These are phyloP conservation scores for Cetradonia linearis DNA, from an alignment of 495 filamentous ascomycete species.

Conservation along the genomic window DNA sequence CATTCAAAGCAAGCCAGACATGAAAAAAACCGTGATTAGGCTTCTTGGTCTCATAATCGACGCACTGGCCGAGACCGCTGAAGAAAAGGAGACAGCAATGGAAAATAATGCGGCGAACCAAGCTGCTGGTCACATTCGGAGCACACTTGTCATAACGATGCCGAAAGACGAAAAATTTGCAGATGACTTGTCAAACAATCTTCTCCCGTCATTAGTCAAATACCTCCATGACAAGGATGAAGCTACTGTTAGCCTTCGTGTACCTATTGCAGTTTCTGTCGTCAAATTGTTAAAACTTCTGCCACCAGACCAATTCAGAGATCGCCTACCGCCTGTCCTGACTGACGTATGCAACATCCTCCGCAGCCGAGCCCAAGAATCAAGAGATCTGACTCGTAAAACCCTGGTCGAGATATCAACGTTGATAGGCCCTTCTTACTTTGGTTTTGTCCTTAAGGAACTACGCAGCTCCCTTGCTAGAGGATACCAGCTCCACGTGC, in stretches of 20 bases:
- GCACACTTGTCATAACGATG: constrained; percentile 51
- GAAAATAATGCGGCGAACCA: neutral
- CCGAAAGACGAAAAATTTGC: constrained; percentile 61
- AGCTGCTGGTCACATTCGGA: constrained; percentile 13
- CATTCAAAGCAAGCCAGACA: constrained; percentile 66
- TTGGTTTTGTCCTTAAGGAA: constrained; percentile 90
- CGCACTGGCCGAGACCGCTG: constrained; percentile 49
- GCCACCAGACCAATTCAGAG: constrained; percentile 56
- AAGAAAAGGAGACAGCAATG: constrained; percentile 29
- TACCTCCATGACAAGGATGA: constrained; percentile 94
- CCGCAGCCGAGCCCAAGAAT: constrained; percentile 76
- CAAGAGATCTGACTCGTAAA: constrained; percentile 79
- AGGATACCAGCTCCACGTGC: constrained; percentile 89
- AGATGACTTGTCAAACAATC: constrained; percentile 59
- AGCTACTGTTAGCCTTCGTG: constrained; percentile 77
- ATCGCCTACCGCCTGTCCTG: constrained; percentile 68
- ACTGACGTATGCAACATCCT: constrained; percentile 89
- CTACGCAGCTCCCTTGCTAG: constrained; percentile 66
- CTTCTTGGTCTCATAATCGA: constrained; percentile 74
- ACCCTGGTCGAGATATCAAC: constrained; percentile 73
- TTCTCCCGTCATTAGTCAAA: constrained; percentile 62
- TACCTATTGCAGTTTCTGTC: constrained; percentile 75
- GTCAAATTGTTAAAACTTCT: constrained; percentile 78
- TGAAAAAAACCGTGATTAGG: constrained; percentile 75
- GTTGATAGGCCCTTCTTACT: constrained; percentile 67